Evolutionary conservation across 2,329 filamentous ascomycete genomes (phyloP).

Genomic region (Pseudocercospora macadamiae): DNA sequence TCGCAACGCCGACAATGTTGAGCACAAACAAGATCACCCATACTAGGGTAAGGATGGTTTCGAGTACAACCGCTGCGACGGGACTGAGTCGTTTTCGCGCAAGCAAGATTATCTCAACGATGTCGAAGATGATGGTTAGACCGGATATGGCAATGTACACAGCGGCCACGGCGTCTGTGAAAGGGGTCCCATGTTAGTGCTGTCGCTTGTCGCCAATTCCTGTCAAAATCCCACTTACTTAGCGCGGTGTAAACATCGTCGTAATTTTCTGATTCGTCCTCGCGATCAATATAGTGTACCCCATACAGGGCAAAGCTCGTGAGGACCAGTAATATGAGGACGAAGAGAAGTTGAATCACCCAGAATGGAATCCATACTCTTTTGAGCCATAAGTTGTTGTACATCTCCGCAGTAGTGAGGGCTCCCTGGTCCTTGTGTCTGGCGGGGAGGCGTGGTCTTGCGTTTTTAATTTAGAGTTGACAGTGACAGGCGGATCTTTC

Average conservation of each 20-base stretch:
- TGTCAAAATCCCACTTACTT: conserved; percentile 21
- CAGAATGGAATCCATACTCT: conserved; percentile 35
- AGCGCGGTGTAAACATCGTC: conserved; percentile 12
- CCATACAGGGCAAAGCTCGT: conserved; percentile 11
- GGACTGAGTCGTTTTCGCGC: conserved; percentile 31
- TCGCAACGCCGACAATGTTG: conserved; percentile 18
- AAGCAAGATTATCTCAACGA: conserved; percentile 28
- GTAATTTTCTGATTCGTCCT: not conserved
- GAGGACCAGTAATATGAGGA: conserved; percentile 22
- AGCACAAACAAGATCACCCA: conserved; percentile 28
- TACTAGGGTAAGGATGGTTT: conserved; percentile 29
- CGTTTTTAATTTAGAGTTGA: not conserved
- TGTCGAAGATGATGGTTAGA: conserved; percentile 32
- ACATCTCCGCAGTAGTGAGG: conserved; percentile 21
- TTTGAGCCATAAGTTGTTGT: conserved; percentile 34
- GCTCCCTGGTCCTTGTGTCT: not conserved
- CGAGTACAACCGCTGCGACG: conserved; percentile 28
- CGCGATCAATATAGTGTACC: not conserved
- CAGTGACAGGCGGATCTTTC: conserved; percentile 1
- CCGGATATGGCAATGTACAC: conserved; percentile 27
- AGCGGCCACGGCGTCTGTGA: conserved; percentile 26
- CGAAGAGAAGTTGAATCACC: conserved; percentile 27
- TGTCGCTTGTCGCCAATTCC: conserved; percentile 19
- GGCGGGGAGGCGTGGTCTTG: conserved; percentile 4
- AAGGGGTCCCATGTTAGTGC: conserved; percentile 24